A percentile compares a stretch with the other conserved stretches of the same genome.
phyloP scores from a whole-genome alignment of 441 rosid genomes.

The Biscutella laevigata region DNA sequence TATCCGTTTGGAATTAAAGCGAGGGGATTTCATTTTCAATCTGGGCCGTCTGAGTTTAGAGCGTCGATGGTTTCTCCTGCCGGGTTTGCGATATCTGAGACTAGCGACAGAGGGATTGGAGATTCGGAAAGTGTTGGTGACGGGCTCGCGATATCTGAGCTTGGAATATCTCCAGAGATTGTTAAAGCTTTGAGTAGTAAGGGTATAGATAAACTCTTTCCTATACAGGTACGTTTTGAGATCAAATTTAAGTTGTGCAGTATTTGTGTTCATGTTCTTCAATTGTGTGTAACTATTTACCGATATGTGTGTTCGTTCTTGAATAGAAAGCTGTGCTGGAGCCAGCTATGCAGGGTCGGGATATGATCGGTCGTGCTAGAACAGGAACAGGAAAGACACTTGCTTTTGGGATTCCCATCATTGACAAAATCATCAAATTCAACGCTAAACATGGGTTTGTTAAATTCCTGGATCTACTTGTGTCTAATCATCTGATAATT shows the following conservation, averaged over 20 bases:
- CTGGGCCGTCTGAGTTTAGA: slow-evolving; percentile 37
- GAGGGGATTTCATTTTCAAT: slow-evolving; percentile 42
- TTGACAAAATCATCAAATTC: slow-evolving; percentile 66
- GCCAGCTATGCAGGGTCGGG: slow-evolving; percentile 92
- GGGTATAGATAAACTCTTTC: slow-evolving; percentile 66
- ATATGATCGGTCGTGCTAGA: slow-evolving; percentile 87
- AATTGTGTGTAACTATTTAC: too few species aligned
- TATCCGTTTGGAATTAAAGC: slow-evolving; percentile 18
- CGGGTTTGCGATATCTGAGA: slow-evolving; percentile 30
- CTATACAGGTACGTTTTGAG: slow-evolving; percentile 56
- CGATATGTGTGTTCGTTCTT: too few species aligned
- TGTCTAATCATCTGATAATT: not conserved
- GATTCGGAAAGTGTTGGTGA: slow-evolving; percentile 32
- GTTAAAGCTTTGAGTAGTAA: slow-evolving; percentile 51
- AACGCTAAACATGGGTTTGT: slow-evolving; percentile 85
- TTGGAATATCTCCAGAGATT: slow-evolving; percentile 70
- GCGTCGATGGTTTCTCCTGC: slow-evolving; percentile 30
- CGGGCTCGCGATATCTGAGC: slow-evolving; percentile 69
- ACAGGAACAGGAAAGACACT: slow-evolving; percentile 98
- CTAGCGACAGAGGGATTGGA: slow-evolving; percentile 34
- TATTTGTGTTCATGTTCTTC: not conserved
- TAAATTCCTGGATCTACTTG: not conserved
- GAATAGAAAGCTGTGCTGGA: slow-evolving; percentile 78
- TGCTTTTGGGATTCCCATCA: slow-evolving; percentile 90
- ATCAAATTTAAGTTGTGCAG: not conserved